Evolutionary conservation across 768 basidiomycete genomes (phyloP), one percentile per base, ranked within the genome.

Genomic region (Baorangia bicolor): DNA sequence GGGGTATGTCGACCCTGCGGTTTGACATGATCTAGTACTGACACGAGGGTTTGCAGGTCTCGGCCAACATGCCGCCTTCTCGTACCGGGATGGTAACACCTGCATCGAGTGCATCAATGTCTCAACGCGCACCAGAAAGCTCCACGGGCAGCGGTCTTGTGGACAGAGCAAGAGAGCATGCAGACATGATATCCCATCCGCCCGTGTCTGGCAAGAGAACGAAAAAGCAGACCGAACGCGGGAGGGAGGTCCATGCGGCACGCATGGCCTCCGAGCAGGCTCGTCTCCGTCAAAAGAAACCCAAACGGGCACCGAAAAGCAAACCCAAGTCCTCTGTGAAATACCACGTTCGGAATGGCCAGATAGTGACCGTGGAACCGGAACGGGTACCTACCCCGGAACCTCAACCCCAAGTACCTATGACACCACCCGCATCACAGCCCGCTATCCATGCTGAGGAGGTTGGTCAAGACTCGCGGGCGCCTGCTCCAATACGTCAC

Each of bases 331-430:
- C 42, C 0, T 31, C 21, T 13, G 23, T 23, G 13, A 65, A 27
- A 21, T 55, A 54, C 20, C 57, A 64, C 23, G 42, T 67, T 7
- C 57, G 52, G 47, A 55, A 50, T 3, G 66, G 67, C 0, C 57
- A 54, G 38, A 31, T 69, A 2, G 67, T 66, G 7, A 12, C 37
- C 2, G 3, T 57, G 7, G 42, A 39, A 5, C 21, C 39, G 27
- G 52, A 30, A 25, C 37, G 12, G 13, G 38, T 39, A 28, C 14
- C 28, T 9, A n/a, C 31, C 10, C 27, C 35, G 2, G 33, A 23
- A 18, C 11, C n/a, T 34, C 37, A 1, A 20, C 20, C 35, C 2
- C 51, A 20, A 21, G 30, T 20, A 5, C 38, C 39, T 1, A 30
- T 1, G 20, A 13, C 9, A 18, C 12, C 20, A 18, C 28, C 49